Evolutionary conservation across 495 filamentous ascomycete genomes (phyloP).

Genomic region (Trypethelium eluteriae): DNA sequence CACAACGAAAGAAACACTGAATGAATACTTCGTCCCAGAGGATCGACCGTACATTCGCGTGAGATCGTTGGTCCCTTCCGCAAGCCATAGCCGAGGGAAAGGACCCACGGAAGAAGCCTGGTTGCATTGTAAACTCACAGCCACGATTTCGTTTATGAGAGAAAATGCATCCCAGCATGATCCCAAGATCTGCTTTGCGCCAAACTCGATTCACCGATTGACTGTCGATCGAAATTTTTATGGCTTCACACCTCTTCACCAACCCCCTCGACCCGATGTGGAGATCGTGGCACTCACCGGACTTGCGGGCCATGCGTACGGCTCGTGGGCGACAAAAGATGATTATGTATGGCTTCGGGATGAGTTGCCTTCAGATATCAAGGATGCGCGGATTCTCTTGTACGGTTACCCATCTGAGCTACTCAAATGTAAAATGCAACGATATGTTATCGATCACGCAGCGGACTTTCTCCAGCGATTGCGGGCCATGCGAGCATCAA

Average conservation of each 20-base stretch:
- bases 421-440: not conserved
- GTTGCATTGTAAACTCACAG: not conserved
- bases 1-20: not conserved
- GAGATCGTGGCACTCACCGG: not conserved
- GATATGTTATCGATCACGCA: slow-evolving; percentile 5
- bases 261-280: not conserved
- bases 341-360: not conserved
- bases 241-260: not conserved
- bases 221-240: not conserved
- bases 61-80: not conserved
- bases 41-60: not conserved
- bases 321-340: not conserved
- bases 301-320: not conserved
- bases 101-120: not conserved
- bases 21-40: not conserved
- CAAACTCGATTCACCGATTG: not conserved
- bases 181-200: not conserved
- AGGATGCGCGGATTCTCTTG: not conserved
- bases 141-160: not conserved
- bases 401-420: slow-evolving; percentile 1
- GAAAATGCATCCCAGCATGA: not conserved
- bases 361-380: not conserved
- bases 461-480: slow-evolving; percentile 2
- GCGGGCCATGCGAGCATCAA: slow-evolving; percentile 5
- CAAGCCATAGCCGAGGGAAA: not conserved